Evolutionary conservation across 1,284 basidiomycete species (phyloP), one percentile per base, ranked within the genome.

Genomic region (Gomphus sp.): DNA sequence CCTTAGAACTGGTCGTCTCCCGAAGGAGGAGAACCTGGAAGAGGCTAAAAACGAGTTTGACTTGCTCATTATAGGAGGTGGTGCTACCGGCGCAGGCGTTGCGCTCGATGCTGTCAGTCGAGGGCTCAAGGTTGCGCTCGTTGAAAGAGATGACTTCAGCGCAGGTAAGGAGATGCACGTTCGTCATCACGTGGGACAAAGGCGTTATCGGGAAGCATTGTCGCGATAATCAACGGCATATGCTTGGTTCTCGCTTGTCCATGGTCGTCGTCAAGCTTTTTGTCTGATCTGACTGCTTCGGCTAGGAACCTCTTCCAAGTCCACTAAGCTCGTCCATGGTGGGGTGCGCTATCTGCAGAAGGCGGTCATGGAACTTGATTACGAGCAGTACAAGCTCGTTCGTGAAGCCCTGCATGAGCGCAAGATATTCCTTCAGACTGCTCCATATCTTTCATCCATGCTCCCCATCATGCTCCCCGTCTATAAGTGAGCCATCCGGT

Each of bases 331-430:
- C 55, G 94, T 98, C 1, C 96, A 99, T 74, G 96, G 96, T 33
- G 96, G 96, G 60, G 96, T 99, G 0, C 84, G 96, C 12, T 99
- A 99, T 74, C 82, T 99, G 12, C 95, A 98, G 69, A 98, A 98
- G 71, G 96, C 96, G 2, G 82, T 98, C 56, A 86, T 97, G 69
- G 94, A 97, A 70, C 85, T 98, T 63, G 96, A 98, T 72, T 98
- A 97, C 66, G 91, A 91, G 68, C 92, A 95, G 69, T 98, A 93
- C 81, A 97, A 97, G 74, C 89, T 98, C 66, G 96, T 98, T 31
- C 80, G 80, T 37, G 96, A 98, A 72, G 95, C 96, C 8, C 79
- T 99, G 2, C 89, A 93, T 66, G 96, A 99, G 74, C 84, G 96
- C 56, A 82, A 81, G 64, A 94, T 95, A 55, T 98, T 98, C 79